phyloP scores from a whole-genome alignment of 2,329 filamentous ascomycete genomes.

The Claviceps pusilla region DNA sequence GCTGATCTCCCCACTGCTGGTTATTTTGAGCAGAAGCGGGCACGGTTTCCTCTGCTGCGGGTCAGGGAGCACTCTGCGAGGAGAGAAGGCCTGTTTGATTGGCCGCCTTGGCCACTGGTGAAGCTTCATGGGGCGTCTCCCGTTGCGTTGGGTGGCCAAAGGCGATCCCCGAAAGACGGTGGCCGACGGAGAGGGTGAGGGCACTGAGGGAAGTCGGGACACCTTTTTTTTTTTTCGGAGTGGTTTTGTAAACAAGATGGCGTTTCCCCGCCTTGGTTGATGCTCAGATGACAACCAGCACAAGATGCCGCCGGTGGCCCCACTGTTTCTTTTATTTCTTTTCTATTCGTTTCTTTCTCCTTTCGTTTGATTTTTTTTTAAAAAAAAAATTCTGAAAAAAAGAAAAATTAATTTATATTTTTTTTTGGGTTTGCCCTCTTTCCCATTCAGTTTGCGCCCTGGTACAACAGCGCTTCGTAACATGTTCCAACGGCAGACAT shows the following conservation, averaged over 20 bases:
- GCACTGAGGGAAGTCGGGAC: too few species aligned
- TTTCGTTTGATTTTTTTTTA: too few species aligned
- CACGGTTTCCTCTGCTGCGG: background rate
- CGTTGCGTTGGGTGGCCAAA: background rate
- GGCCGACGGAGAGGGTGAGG: background rate
- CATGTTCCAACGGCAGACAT: background rate
- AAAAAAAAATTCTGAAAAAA: too few species aligned
- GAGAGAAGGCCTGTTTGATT: background rate
- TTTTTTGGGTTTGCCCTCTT: too few species aligned
- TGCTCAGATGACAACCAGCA: background rate
- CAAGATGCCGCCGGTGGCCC: background rate
- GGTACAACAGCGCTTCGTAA: background rate
- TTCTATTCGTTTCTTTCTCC: too few species aligned
- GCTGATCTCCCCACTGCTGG: background rate
- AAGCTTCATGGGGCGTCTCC: background rate
- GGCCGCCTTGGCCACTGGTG: background rate
- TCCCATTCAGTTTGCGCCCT: background rate
- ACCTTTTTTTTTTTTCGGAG: background rate
- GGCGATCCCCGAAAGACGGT: background rate
- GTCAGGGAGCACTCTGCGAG: background rate
- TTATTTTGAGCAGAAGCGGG: background rate
- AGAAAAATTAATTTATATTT: too few species aligned
- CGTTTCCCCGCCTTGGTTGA: background rate
- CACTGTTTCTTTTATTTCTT: background rate
- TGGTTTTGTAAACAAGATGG: background rate